phyloP scores from a whole-genome alignment of 805 yeast genomes.

The Nakazawaea siamensis region DNA sequence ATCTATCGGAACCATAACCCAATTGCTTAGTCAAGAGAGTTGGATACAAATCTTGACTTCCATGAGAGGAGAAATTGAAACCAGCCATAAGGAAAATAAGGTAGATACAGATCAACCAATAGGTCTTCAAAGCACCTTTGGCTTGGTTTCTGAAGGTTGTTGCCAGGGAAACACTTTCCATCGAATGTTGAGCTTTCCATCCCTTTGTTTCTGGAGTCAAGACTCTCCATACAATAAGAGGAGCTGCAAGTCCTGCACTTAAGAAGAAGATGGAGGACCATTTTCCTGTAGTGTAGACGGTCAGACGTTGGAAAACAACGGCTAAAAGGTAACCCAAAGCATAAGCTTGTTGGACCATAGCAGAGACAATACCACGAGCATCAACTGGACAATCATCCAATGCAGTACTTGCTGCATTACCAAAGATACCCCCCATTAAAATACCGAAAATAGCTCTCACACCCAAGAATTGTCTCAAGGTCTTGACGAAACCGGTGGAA shows the following conservation, averaged over 20 bases:
- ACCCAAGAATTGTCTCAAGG: constrained; percentile 48
- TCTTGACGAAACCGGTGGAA: constrained; percentile 54
- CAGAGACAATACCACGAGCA: constrained; percentile 54
- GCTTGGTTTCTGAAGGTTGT: constrained; percentile 24
- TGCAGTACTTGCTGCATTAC: constrained; percentile 45
- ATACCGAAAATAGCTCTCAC: constrained; percentile 58
- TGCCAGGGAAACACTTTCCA: constrained; percentile 22
- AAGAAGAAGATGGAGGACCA: constrained; percentile 69
- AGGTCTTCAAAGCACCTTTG: constrained; percentile 26
- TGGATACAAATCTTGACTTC: constrained; percentile 57
- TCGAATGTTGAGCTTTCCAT: constrained; percentile 33
- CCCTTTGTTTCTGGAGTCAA: constrained; percentile 44
- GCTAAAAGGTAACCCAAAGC: constrained; percentile 62
- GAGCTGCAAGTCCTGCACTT: constrained; percentile 47
- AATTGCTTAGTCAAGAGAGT: constrained; percentile 42
- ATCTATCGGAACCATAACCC: constrained; percentile 29
- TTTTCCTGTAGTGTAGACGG: constrained; percentile 41
- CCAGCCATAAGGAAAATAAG: constrained; percentile 53
- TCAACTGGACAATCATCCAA: constrained; percentile 43
- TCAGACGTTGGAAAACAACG: constrained; percentile 56
- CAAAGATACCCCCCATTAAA: constrained; percentile 49
- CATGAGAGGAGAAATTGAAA: constrained; percentile 54
- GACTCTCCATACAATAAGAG: constrained; percentile 33
- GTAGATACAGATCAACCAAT: constrained; percentile 55
- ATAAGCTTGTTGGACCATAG: constrained; percentile 75